Conservation (phyloP, 352 stramenopile genomes). For the Pythium phragmitis region DNA sequence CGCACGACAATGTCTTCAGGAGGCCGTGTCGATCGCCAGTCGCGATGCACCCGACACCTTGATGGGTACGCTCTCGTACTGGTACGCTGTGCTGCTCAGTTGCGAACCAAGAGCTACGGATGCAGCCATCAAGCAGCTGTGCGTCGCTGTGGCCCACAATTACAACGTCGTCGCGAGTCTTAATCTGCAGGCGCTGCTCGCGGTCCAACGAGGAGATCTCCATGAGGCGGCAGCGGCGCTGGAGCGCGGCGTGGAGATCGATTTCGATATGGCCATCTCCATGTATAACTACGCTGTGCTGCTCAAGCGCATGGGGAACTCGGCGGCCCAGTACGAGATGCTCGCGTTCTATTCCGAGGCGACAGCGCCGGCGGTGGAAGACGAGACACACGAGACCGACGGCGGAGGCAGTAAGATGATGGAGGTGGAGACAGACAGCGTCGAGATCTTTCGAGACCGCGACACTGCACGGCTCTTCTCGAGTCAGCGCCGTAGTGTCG, state of each 20-base stretch:
- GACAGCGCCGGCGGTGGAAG: background rate
- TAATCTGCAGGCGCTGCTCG: constrained; percentile 49
- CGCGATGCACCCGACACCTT: background rate
- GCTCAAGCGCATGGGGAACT: constrained; percentile 47
- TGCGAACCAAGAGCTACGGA: constrained; percentile 15
- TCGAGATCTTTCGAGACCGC: constrained; percentile 5
- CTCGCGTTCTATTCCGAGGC: constrained; percentile 45
- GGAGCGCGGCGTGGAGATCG: constrained; percentile 57
- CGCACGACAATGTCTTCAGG: constrained; percentile 35
- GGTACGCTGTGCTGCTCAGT: constrained; percentile 51
- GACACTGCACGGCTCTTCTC: constrained; percentile 5
- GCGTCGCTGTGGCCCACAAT: constrained; percentile 45
- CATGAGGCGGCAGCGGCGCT: constrained; percentile 44
- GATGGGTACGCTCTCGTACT: constrained; percentile 45
- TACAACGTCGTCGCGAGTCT: constrained; percentile 49
- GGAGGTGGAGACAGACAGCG: background rate
- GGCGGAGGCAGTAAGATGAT: background rate
- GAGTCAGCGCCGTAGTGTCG: background rate
- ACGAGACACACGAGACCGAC: background rate
- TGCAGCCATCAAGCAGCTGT: constrained; percentile 34
- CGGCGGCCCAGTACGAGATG: constrained; percentile 55
- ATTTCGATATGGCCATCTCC: constrained; percentile 40
- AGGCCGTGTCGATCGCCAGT: constrained; percentile 11
- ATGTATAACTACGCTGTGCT: constrained; percentile 76
- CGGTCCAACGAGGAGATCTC: constrained; percentile 36